phyloP scores from a whole-genome alignment of 73 alveolate species.

The Breviolum minutum region DNA sequence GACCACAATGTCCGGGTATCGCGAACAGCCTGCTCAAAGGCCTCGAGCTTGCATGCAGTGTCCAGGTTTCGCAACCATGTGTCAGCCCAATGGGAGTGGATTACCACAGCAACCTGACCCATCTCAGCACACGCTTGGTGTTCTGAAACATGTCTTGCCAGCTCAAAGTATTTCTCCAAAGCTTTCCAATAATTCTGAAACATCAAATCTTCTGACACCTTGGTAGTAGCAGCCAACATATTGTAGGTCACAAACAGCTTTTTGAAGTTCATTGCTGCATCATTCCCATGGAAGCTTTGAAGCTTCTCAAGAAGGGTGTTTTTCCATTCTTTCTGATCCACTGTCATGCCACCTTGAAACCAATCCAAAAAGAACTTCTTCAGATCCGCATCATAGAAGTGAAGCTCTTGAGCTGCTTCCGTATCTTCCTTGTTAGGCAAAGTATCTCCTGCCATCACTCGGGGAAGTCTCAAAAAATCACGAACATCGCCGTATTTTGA shows the following conservation, averaged over 20 bases:
- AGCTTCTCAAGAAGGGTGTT: not conserved
- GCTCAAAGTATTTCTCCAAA: not conserved
- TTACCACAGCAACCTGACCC: not conserved
- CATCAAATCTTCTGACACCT: not conserved
- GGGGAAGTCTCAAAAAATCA: not conserved
- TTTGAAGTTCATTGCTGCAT: not conserved
- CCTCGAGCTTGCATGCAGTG: not conserved
- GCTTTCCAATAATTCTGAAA: conserved; percentile 2
- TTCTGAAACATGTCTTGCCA: not conserved
- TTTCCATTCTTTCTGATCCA: not conserved
- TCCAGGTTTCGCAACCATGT: conserved; percentile 24
- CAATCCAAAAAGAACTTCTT: not conserved
- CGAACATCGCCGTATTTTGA: not conserved
- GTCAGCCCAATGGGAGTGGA: conserved; percentile 23
- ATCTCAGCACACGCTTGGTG: conserved; percentile 10
- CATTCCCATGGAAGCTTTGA: conserved; percentile 5
- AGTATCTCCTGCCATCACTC: conserved; percentile 6
- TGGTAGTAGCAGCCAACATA: not conserved
- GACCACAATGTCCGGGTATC: not conserved
- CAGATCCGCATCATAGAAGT: not conserved
- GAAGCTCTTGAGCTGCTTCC: conserved; percentile 12
- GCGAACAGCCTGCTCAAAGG: not conserved
- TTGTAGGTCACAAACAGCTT: not conserved
- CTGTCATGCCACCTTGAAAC: not conserved
- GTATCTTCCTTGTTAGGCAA: not conserved